Base-by-base conservation (phyloP, 805 yeast species). In the Kregervanrija delftensis region DNA sequence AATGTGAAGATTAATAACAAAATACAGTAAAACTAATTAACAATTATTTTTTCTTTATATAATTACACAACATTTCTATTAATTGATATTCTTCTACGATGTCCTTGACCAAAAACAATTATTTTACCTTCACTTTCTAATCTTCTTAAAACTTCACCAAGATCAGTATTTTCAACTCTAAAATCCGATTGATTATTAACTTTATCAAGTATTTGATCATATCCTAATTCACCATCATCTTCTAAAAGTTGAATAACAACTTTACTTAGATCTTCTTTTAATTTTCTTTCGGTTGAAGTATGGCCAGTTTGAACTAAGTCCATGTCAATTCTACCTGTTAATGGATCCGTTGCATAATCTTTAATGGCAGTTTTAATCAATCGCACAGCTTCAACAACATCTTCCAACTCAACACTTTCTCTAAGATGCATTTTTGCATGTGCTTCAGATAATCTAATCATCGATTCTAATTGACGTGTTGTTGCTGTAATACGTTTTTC, bases 281-380 rank as follows among this genome's bases (percentile, higher is more conserved):
- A 62, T 55, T 80, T 75, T 63, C 96, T 74, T 63, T 90, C 96
- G 3, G 91, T 86, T 2, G 86, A 74, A 0, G 96, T 86, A 39
- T 90, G 89, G 40, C 98, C 99, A 0, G 98, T 93, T 67, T 91
- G 97, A 30, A 93, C 90, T 61, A 93, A 72, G 62, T 89, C 96
- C 96, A 93, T 89, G 61, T 93, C 99, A 53, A 93, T 93, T 57
- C 93, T 78, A 30, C 99, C 99, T 0, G 99, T 91, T 33, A 83
- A 71, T 17, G 99, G 99, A 67, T 93, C 99, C 3, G 96, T 93
- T 12, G 99, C 99, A 62, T 93, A 93, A 52, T 93, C 98, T 63
- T 93, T 93, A 52, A 93, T 86, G 11, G 99, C 99, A 3, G 95
- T 78, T 55, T 85, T 81, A 60, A 91, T 93, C 53, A 93, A 72